Base-by-base conservation (phyloP, 768 basidiomycete genomes). In the Russula dissimulans region DNA sequence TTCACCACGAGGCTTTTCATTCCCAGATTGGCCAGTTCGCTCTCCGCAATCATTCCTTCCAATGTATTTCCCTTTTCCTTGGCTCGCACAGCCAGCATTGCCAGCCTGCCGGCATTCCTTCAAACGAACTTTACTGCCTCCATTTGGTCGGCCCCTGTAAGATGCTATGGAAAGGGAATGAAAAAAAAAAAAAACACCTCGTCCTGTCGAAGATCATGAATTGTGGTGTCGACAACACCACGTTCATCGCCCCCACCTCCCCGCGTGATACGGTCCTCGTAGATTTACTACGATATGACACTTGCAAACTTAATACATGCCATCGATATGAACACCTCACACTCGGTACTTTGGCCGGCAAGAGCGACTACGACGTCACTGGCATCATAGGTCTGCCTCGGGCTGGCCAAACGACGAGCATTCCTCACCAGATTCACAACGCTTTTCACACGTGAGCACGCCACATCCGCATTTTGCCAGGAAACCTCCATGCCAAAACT, bases 361-460 rank as follows among this genome's bases (percentile, higher is more conserved):
- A 52, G 44, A 14, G 54, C 31, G 32, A 46, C 43, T 9, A 57
- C 61, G 61, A 62, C 61, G 61, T 62, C 61, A 62, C 61, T 32
- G 45, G 39, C 61, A 57, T 62, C 61, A 57, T 62, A 57, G 61
- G 61, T 52, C 61, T 54, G 60, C 60, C 60, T 47, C 56, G 60
- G 50, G 60, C 60, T 53, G 34, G 61, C 61, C 61, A 62, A 56
- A 62, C 61, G 61, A 62, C 51, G 56, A 62, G 61, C 53, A 57
- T 62, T 62, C 61, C 61, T 62, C 61, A 39, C 61, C 61, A 57
- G 61, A 62, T 62, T 62, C 61, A 62, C 61, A 57, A 57, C 51
- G 61, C 51, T 48, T 57, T 62, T 45, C 26, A 62, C 61, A 62
- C 61, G 61, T 62, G 61, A 62, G 61, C 61, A 62, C 61, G 61